phyloP scores from a whole-genome alignment of 805 yeast genomes.

The Zygotorulaspora danielsina region DNA sequence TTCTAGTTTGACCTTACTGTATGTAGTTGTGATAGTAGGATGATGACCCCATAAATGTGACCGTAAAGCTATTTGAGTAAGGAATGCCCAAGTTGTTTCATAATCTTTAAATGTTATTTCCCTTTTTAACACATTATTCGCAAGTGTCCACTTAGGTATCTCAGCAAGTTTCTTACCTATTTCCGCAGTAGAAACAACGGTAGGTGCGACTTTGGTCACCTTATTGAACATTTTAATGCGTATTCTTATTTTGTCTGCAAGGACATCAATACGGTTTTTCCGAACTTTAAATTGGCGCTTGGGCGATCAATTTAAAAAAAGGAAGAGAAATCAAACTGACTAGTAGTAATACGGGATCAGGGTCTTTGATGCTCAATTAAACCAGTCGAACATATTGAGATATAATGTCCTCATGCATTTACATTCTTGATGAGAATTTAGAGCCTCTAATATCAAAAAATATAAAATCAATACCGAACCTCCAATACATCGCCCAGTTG shows the following conservation, averaged over 20 bases:
- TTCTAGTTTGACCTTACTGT: constrained; percentile 51
- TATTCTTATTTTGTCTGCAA: too few species aligned
- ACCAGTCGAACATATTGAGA: too few species aligned
- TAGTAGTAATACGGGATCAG: too few species aligned
- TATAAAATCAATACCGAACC: constrained; percentile 26
- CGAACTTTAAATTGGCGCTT: too few species aligned
- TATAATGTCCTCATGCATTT: constrained; percentile 28
- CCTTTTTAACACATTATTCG: constrained; percentile 30
- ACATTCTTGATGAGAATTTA: constrained; percentile 30
- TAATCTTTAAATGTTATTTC: constrained; percentile 46
- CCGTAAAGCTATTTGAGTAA: constrained; percentile 53
- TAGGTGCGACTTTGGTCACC: constrained; percentile 32
- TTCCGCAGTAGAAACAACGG: constrained; percentile 26
- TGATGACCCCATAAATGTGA: constrained; percentile 63
- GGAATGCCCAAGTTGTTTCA: constrained; percentile 63
- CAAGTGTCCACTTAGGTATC: constrained; percentile 29
- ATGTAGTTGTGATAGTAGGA: constrained; percentile 62
- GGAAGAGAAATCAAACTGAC: too few species aligned
- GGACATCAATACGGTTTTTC: not conserved
- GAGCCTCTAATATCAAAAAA: constrained; percentile 29
- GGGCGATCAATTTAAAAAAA: too few species aligned
- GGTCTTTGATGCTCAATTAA: too few species aligned
- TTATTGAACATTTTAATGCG: constrained; percentile 37
- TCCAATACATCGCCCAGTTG: constrained; percentile 15
- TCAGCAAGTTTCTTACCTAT: constrained; percentile 20